Conservation (phyloP, 768 basidiomycete genomes). For the Tricholoma sp. region DNA sequence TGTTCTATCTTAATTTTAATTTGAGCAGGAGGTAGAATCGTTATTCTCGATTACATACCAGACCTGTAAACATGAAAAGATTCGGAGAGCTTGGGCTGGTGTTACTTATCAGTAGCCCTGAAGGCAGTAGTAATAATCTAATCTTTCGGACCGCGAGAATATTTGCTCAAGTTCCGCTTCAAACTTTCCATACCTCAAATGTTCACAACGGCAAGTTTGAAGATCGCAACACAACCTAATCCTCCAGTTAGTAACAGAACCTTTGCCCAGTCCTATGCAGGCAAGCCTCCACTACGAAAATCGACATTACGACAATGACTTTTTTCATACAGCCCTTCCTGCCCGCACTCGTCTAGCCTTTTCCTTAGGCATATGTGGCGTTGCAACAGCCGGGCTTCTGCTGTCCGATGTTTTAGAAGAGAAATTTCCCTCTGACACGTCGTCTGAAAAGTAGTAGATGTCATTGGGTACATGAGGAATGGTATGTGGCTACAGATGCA, state of each 20-base stretch:
- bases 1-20: slow-evolving; percentile 71
- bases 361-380: slow-evolving; percentile 41
- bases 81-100: not conserved
- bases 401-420: slow-evolving; percentile 50
- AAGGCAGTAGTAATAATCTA: no score
- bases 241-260: slow-evolving; percentile 20
- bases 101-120: no score
- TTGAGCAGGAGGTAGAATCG: slow-evolving; percentile 1
- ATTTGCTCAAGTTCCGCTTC: no score
- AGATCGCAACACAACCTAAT: slow-evolving; percentile 8
- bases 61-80: slow-evolving; percentile 68
- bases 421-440: slow-evolving; percentile 20
- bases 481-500: slow-evolving; percentile 9
- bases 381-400: slow-evolving; percentile 42
- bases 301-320: slow-evolving; percentile 7
- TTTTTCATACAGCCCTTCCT: slow-evolving; percentile 39
- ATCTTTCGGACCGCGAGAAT: not conserved
- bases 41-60: slow-evolving; percentile 41
- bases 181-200: not conserved
- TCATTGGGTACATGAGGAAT: slow-evolving; percentile 2
- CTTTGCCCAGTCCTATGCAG: slow-evolving; percentile 34
- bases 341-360: slow-evolving; percentile 47
- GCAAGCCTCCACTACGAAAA: slow-evolving; percentile 14
- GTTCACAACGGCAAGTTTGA: not conserved
- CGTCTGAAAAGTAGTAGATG: not conserved